Percentiles rank a stretch among this genome's conserved stretches.
phyloP scores from a whole-genome alignment of 2,329 filamentous ascomycete genomes.

The Decorospora gaudefroyi region DNA sequence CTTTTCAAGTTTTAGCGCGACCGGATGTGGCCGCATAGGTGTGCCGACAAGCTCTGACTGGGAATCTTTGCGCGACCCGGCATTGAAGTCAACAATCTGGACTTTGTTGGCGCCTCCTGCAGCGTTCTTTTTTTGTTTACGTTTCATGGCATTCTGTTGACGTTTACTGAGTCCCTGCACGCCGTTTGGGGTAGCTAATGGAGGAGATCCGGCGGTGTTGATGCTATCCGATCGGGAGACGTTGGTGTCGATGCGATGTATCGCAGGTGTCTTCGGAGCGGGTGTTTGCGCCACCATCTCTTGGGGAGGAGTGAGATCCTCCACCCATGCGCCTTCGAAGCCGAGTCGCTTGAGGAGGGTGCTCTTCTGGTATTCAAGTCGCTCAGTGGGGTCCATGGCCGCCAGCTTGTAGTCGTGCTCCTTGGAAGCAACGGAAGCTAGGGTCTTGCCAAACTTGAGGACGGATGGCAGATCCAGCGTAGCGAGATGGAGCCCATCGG shows the following conservation, averaged over 20 bases:
- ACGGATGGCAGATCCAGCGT: slow-evolving; percentile 78
- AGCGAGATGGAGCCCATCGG: slow-evolving; percentile 71
- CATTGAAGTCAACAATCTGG: slow-evolving; percentile 82
- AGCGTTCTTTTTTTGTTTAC: slow-evolving; percentile 88
- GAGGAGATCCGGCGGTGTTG: slow-evolving; percentile 54
- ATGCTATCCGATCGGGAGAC: slow-evolving; percentile 53
- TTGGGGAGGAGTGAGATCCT: slow-evolving; percentile 75
- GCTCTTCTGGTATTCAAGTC: slow-evolving; percentile 87
- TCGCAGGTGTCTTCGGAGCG: slow-evolving; percentile 40
- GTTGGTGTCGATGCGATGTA: slow-evolving; percentile 58
- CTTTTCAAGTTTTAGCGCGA: slow-evolving; percentile 62
- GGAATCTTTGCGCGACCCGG: slow-evolving; percentile 65
- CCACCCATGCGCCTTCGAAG: slow-evolving; percentile 78
- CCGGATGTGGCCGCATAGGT: slow-evolving; percentile 54
- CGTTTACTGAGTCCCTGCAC: slow-evolving; percentile 73
- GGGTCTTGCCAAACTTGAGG: slow-evolving; percentile 78
- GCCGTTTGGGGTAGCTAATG: slow-evolving; percentile 49
- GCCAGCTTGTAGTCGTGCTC: slow-evolving; percentile 84
- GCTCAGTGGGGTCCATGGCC: slow-evolving; percentile 76
- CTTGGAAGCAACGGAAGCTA: slow-evolving; percentile 79
- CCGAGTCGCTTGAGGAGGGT: slow-evolving; percentile 81
- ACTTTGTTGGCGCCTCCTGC: slow-evolving; percentile 89
- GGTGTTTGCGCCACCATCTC: slow-evolving; percentile 58
- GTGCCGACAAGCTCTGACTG: slow-evolving; percentile 62
- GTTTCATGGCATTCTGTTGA: slow-evolving; percentile 91